Evolutionary conservation across 257 asterid genomes (phyloP).

Genomic region (Schizonepeta tenuifolia): DNA sequence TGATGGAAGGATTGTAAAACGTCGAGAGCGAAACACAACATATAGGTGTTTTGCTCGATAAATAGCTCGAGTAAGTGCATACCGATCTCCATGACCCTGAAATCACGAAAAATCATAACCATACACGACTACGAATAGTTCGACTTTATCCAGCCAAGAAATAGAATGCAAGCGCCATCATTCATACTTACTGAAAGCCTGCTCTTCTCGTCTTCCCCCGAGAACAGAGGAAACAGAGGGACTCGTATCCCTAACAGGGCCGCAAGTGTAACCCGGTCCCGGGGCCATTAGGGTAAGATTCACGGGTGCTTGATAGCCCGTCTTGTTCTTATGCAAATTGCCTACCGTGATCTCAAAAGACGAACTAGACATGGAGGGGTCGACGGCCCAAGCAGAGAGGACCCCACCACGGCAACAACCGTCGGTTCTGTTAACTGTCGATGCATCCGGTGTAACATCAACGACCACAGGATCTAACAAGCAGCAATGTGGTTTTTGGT

Average conservation of each 20-base stretch:
- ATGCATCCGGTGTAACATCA: conserved; percentile 50
- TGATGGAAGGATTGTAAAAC: conserved; percentile 60
- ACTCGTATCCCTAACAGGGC: conserved; percentile 42
- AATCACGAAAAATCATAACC: neutral
- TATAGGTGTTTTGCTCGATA: conserved; percentile 44
- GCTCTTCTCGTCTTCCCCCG: conserved; percentile 68
- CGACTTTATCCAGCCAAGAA: too few relatives aligned
- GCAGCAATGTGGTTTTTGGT: conserved; percentile 63
- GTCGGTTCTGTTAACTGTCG: conserved; percentile 39
- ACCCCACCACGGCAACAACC: conserved; percentile 63
- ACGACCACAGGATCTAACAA: conserved; percentile 48
- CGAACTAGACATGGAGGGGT: conserved; percentile 48
- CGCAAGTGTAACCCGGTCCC: conserved; percentile 69
- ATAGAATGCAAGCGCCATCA: neutral
- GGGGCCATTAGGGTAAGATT: conserved; percentile 64
- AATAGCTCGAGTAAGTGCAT: conserved; percentile 63
- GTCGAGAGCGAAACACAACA: conserved; percentile 80
- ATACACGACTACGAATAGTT: too few relatives aligned
- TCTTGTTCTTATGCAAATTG: conserved; percentile 53
- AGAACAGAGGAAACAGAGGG: conserved; percentile 58
- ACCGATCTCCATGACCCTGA: conserved; percentile 70
- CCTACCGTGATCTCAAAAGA: conserved; percentile 60
- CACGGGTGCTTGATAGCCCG: conserved; percentile 39
- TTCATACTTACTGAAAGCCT: conserved; percentile 57
- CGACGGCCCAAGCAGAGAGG: conserved; percentile 54